Evolutionary conservation across 2,329 filamentous ascomycete genomes (phyloP).

Genomic region (Calonectria pseudoreteaudii): DNA sequence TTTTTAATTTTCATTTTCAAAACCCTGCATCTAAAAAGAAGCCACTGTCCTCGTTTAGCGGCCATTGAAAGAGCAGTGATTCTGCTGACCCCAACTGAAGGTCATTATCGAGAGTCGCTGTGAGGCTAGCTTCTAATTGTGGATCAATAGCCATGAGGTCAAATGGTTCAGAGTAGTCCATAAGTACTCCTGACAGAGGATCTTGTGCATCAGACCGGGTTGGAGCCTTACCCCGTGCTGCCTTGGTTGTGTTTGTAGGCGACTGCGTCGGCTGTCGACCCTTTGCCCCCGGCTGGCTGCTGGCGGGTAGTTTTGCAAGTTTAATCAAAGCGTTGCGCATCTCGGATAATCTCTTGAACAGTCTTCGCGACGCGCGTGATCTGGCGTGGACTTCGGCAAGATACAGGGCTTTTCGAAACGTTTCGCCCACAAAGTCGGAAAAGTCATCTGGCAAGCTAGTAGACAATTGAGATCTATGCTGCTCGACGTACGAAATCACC

Average conservation of each 20-base stretch:
- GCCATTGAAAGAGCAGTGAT: background rate
- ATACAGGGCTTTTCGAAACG: background rate
- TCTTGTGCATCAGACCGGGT: background rate
- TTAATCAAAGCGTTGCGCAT: background rate
- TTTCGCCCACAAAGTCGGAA: background rate
- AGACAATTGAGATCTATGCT: background rate
- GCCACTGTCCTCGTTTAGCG: background rate
- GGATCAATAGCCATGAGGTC: background rate
- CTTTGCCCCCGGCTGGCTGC: background rate
- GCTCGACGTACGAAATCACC: conserved; percentile 1
- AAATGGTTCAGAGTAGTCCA: background rate
- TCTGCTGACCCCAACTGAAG: background rate
- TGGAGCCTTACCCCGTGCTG: background rate
- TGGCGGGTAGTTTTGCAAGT: background rate
- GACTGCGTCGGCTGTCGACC: background rate
- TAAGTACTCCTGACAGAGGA: background rate
- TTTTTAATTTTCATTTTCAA: background rate
- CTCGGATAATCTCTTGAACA: background rate
- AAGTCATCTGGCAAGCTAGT: background rate
- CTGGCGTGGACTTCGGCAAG: background rate
- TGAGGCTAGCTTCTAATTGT: background rate
- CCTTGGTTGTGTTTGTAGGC: background rate
- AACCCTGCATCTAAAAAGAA: background rate
- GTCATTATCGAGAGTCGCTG: background rate
- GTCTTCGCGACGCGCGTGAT: background rate